Base-by-base conservation (phyloP, 2,329 filamentous ascomycete species). In the Trichoderma arundinaceum region DNA sequence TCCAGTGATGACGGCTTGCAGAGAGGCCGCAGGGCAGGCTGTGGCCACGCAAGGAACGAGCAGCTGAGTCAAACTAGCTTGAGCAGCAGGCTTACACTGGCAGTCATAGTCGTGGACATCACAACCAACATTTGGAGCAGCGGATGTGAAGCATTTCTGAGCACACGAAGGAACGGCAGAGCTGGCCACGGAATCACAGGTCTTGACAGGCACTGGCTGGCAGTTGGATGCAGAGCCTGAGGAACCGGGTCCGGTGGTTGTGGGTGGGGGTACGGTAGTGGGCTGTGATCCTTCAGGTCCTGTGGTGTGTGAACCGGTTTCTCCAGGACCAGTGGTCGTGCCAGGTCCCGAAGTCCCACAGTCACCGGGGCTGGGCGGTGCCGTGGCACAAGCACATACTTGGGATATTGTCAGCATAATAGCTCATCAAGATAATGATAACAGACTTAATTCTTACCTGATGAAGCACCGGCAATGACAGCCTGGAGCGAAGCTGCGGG, bases 91-190 rank as follows among this genome's bases (percentile, higher is more conserved):
- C 32, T 71, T 57, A 51, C 74, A 75, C 43, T 74, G 72, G 33
- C 74, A 75, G 4, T 65, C 67, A 44, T 72, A 75, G 63, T 75
- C 74, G 19, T 67, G 49, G 22, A 68, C 65, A 22, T 66, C 71
- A 54, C 74, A 76, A 38, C 71, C 73, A 19, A 76, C 69, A 1
- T 63, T 58, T 1, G 71, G 70, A 15, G 72, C 73, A 19, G 69
- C 70, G n/a, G 68, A 68, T 8, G 67, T 52, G 68, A 75, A 75
- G 67, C 74, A 75, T n/a, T 66, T 38, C 33, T 74, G 69, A 35
- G 73, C 73, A 44, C 73, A 75, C 4, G 65, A 51, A 3, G 73
- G 73, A 32, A 75, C 70, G 10, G 70, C 73, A 44, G 68, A 68
- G 13, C 70, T 70, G 22, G 72, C 72, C 15, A 75, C 70, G 8